phyloP scores from a whole-genome alignment of 805 yeast species.

The Yarrowia osloensis region DNA sequence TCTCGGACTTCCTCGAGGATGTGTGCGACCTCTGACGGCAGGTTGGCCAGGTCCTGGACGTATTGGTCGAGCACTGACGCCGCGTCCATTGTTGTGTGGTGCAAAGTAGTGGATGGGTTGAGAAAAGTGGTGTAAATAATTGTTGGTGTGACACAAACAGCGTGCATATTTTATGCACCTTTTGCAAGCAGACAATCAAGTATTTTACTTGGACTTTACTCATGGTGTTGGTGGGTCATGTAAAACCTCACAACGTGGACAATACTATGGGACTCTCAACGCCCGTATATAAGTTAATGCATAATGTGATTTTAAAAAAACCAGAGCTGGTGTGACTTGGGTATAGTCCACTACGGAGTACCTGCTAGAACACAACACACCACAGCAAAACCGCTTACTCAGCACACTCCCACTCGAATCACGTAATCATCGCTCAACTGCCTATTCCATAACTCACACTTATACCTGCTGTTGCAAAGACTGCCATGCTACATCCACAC shows the following conservation, averaged over 20 bases:
- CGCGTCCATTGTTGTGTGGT: constrained; percentile 66
- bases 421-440: not conserved
- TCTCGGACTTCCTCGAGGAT: constrained; percentile 74
- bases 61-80: constrained; percentile 78
- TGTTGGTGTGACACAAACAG: not conserved
- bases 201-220: not conserved
- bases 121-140: constrained; percentile 5
- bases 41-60: constrained; percentile 63
- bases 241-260: too few species aligned
- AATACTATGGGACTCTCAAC: too few species aligned
- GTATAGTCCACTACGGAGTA: too few species aligned
- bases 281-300: too few species aligned
- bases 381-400: too few species aligned
- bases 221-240: too few species aligned
- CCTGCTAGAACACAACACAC: too few species aligned
- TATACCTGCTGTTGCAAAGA: not conserved
- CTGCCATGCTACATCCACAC: not conserved
- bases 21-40: constrained; percentile 84
- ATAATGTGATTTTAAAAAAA: too few species aligned
- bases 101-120: not conserved
- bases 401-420: too few species aligned
- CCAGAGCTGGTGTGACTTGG: too few species aligned
- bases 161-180: constrained; percentile 4
- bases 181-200: not conserved
- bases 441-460: not conserved